Conservation (phyloP, 2,329 filamentous ascomycete genomes). For the Diaporthe citrichinensis region DNA sequence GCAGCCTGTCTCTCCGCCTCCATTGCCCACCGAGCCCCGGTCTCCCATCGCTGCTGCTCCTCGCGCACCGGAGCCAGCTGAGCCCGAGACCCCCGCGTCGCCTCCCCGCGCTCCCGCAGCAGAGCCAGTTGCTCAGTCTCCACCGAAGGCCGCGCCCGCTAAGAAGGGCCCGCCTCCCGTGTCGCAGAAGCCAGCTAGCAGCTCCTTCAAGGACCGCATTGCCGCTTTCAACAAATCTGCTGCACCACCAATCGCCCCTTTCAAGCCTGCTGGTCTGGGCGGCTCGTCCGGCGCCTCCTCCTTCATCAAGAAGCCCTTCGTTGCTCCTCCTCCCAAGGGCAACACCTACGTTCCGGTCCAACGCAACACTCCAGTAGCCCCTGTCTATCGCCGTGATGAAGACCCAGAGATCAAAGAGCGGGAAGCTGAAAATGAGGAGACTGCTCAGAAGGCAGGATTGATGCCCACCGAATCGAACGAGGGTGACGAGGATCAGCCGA, state of each 20-base stretch:
- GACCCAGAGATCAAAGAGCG: constrained; percentile 80
- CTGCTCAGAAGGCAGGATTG: constrained; percentile 78
- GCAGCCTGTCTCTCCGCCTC: constrained; percentile 48
- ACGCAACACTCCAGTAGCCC: constrained; percentile 78
- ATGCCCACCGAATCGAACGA: constrained; percentile 60
- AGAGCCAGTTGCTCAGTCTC: constrained; percentile 38
- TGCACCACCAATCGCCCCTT: constrained; percentile 88
- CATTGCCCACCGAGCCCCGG: constrained; percentile 48
- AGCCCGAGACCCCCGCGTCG: constrained; percentile 51
- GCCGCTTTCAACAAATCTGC: constrained; percentile 95
- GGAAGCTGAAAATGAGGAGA: constrained; percentile 75
- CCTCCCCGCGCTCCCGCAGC: constrained; percentile 49
- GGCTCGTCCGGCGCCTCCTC: constrained; percentile 65
- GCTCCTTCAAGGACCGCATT: constrained; percentile 94
- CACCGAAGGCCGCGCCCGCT: constrained; percentile 54
- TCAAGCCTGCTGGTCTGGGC: constrained; percentile 80
- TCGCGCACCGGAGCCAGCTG: constrained; percentile 56
- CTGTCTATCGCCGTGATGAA: constrained; percentile 88
- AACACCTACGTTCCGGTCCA: constrained; percentile 89
- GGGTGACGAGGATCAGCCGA: constrained; percentile 84
- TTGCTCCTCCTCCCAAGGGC: constrained; percentile 92
- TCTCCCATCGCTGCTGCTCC: constrained; percentile 49
- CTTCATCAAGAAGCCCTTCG: constrained; percentile 97
- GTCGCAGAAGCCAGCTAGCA: constrained; percentile 79
- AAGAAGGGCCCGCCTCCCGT: constrained; percentile 75